phyloP scores from a whole-genome alignment of 2,329 filamentous ascomycete genomes.

The Penicillium expansum region DNA sequence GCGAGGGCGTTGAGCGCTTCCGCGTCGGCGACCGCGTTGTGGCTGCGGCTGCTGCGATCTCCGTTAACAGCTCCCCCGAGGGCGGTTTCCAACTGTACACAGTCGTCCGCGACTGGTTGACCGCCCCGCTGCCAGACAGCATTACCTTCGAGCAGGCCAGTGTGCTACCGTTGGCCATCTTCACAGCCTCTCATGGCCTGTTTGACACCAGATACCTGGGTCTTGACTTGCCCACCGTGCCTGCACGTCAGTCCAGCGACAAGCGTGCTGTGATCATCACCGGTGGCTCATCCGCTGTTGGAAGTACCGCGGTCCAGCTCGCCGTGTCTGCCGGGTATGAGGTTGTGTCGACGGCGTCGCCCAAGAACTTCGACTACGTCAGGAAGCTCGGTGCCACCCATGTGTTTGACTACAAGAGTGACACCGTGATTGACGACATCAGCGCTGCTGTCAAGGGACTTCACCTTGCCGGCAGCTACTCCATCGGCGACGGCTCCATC shows the following conservation, averaged over 20 bases:
- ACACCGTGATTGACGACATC: slow-evolving; percentile 13
- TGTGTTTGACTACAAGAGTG: slow-evolving; percentile 46
- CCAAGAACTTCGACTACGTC: slow-evolving; percentile 46
- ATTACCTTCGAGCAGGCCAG: slow-evolving; percentile 31
- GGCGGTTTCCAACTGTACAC: slow-evolving; percentile 30
- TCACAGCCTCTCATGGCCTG: slow-evolving; percentile 34
- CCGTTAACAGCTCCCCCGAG: slow-evolving; percentile 1
- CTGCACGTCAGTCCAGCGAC: slow-evolving; percentile 16
- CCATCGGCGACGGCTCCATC: neutral
- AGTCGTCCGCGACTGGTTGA: slow-evolving; percentile 18
- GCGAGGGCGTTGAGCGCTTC: slow-evolving; percentile 12
- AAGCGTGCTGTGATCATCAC: slow-evolving; percentile 43
- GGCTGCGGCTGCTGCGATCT: neutral
- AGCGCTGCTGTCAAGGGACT: slow-evolving; percentile 13
- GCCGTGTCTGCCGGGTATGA: slow-evolving; percentile 42
- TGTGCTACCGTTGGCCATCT: slow-evolving; percentile 36
- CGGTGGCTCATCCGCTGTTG: slow-evolving; percentile 53
- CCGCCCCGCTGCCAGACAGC: slow-evolving; percentile 26
- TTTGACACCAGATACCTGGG: slow-evolving; percentile 25
- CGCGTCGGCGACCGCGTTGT: slow-evolving; percentile 14
- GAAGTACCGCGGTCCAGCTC: slow-evolving; percentile 46
- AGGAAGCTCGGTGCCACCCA: slow-evolving; percentile 45
- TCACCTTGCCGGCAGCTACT: neutral
- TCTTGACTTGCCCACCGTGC: slow-evolving; percentile 10
- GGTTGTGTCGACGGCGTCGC: slow-evolving; percentile 41